These are phyloP conservation scores for Sicyos baderoa DNA, from an alignment of 306 rosid species.

Conservation along the genomic window DNA sequence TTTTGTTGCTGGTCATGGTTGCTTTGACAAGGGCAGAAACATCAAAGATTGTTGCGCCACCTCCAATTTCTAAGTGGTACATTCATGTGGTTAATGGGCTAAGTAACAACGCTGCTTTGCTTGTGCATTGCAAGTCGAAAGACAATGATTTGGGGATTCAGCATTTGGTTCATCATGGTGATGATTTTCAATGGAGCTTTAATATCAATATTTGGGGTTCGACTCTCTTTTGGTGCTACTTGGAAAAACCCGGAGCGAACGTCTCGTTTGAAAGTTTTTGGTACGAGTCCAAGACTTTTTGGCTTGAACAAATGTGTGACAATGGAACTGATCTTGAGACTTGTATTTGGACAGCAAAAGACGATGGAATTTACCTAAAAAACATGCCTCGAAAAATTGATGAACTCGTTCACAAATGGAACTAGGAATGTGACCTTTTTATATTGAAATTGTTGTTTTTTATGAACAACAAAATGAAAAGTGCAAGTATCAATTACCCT, in stretches of 20 bases:
- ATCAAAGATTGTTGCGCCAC: no score
- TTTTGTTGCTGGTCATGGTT: background rate
- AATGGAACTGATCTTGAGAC: background rate
- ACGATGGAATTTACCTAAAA: slow-evolving; percentile 18
- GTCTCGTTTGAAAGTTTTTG: slow-evolving; percentile 13
- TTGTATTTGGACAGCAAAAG: slow-evolving; percentile 22
- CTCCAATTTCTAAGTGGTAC: background rate
- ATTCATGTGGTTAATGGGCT: slow-evolving; percentile 11
- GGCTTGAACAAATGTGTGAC: background rate
- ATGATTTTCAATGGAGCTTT: slow-evolving; percentile 11
- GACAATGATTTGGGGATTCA: slow-evolving; percentile 15
- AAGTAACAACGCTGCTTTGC: background rate
- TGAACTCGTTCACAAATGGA: background rate
- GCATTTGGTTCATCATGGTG: background rate
- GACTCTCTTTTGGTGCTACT: slow-evolving; percentile 17
- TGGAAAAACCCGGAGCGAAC: background rate
- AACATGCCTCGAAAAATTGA: background rate
- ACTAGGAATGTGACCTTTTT: no score
- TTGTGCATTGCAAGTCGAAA: slow-evolving; percentile 16
- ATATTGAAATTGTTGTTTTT: background rate
- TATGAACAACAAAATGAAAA: background rate
- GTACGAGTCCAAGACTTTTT: background rate
- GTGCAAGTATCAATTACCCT: background rate
- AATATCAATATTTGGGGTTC: background rate
- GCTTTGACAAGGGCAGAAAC: background rate